phyloP scores from a whole-genome alignment of 164 flowering plant species.

The Magnolia changhungtana region DNA sequence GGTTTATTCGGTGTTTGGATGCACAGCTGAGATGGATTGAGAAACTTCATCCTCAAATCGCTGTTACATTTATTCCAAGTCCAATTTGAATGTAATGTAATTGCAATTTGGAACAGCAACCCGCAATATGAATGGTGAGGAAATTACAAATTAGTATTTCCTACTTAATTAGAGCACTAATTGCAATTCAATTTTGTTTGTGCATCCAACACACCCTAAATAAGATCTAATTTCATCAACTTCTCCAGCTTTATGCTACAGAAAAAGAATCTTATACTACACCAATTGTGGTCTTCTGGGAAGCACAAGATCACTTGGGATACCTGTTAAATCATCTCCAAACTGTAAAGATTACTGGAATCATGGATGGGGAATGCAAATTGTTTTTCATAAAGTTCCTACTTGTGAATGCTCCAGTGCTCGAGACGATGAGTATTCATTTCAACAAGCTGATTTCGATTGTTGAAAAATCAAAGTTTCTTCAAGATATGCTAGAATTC shows the following conservation, averaged over 20 bases:
- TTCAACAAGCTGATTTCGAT: constrained; percentile 23
- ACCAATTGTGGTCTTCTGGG: constrained; percentile 13
- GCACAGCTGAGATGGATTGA: no score
- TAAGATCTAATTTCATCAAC: no score
- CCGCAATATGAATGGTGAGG: no score
- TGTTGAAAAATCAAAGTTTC: neutral
- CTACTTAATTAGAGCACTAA: no score
- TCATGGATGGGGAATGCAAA: constrained; percentile 28
- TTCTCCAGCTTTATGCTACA: constrained; percentile 30
- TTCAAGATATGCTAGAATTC: constrained; percentile 37
- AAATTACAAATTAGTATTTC: no score
- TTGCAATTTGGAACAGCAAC: no score
- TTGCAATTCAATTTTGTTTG: no score
- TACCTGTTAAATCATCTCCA: constrained; percentile 29
- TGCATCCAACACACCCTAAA: no score
- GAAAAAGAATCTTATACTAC: constrained; percentile 12
- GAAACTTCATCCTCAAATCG: constrained; percentile 2
- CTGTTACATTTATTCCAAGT: neutral
- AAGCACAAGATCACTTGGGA: constrained; percentile 19
- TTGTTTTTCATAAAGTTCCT: constrained; percentile 45
- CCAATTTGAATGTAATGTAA: no score
- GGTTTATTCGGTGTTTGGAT: neutral
- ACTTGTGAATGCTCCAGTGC: constrained; percentile 45
- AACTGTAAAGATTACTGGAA: constrained; percentile 34
- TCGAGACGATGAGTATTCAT: constrained; percentile 42